These are phyloP conservation scores for Pachysolen tannophilus DNA, from an alignment of 805 yeast genomes.

Conservation along the genomic window DNA sequence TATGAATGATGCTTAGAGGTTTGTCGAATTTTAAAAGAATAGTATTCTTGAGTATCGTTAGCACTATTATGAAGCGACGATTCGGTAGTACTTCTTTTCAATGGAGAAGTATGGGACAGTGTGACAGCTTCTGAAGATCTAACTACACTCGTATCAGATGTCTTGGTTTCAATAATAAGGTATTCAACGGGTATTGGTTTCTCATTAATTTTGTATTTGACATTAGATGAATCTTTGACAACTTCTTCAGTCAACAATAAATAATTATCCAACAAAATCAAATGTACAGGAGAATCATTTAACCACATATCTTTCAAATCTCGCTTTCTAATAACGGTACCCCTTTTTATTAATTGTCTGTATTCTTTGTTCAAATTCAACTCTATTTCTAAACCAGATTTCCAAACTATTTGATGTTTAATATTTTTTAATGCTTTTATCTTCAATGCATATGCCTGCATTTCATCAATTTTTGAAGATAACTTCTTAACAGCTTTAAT, in stretches of 20 bases:
- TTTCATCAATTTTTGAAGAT: conserved; percentile 52
- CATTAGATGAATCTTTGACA: conserved; percentile 30
- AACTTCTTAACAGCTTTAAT: conserved; percentile 45
- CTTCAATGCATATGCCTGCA: conserved; percentile 55
- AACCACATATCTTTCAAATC: conserved; percentile 39
- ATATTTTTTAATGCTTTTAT: conserved; percentile 45
- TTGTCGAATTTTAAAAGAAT: conserved; percentile 44
- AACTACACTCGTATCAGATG: conserved; percentile 1
- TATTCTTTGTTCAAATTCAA: conserved; percentile 44
- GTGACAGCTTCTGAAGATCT: not conserved
- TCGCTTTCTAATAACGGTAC: conserved; percentile 51
- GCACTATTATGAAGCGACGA: not conserved
- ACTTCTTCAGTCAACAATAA: conserved; percentile 55
- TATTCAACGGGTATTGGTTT: conserved; percentile 57
- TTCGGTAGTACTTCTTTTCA: not conserved
- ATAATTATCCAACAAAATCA: conserved; percentile 65
- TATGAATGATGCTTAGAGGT: conserved; percentile 49
- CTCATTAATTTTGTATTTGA: conserved; percentile 36
- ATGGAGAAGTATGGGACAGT: not conserved
- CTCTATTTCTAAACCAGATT: conserved; percentile 37
- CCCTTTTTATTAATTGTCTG: conserved; percentile 50
- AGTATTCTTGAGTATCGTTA: not conserved
- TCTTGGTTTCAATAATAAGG: conserved; percentile 35
- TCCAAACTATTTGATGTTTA: conserved; percentile 47
- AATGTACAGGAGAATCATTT: conserved; percentile 17